These are phyloP conservation scores for Naganishia sp. DNA, from an alignment of 1,284 basidiomycete species.

Conservation along the genomic window DNA sequence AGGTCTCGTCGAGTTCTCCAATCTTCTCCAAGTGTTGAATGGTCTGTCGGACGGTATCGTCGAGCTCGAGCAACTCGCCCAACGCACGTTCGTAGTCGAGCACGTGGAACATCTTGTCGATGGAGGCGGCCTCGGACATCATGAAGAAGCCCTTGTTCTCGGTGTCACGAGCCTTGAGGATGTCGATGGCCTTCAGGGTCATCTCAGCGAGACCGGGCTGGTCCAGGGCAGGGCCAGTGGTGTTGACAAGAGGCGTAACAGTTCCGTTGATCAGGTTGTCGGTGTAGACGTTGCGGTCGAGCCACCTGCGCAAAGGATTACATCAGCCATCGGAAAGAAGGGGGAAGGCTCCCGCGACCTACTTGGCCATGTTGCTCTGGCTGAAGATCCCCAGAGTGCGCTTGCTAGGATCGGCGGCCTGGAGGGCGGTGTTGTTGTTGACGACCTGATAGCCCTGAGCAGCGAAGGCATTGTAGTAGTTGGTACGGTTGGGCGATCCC, in stretches of 20 bases:
- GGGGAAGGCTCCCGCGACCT: constrained; percentile 26
- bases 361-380: constrained; percentile 52
- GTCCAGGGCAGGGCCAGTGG: constrained; percentile 44
- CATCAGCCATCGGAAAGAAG: neutral
- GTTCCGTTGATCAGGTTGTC: constrained; percentile 41
- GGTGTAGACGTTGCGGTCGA: constrained; percentile 53
- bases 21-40: constrained; percentile 53
- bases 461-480: constrained; percentile 51
- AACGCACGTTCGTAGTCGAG: constrained; percentile 54
- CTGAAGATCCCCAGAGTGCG: constrained; percentile 54
- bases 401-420: constrained; percentile 45
- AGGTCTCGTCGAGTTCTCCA: constrained; percentile 54
- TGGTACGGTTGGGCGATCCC: constrained; percentile 43
- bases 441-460: constrained; percentile 52
- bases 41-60: constrained; percentile 53
- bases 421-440: constrained; percentile 50
- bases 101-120: constrained; percentile 55
- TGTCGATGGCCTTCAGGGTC: constrained; percentile 56
- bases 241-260: constrained; percentile 24
- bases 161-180: constrained; percentile 48
- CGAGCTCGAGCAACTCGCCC: constrained; percentile 56
- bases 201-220: constrained; percentile 56
- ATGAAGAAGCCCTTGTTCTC: constrained; percentile 48
- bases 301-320: constrained; percentile 36
- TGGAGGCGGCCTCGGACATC: constrained; percentile 55